Conservation (phyloP, 1,284 basidiomycete genomes). For the Pisolithus thermaeus region DNA sequence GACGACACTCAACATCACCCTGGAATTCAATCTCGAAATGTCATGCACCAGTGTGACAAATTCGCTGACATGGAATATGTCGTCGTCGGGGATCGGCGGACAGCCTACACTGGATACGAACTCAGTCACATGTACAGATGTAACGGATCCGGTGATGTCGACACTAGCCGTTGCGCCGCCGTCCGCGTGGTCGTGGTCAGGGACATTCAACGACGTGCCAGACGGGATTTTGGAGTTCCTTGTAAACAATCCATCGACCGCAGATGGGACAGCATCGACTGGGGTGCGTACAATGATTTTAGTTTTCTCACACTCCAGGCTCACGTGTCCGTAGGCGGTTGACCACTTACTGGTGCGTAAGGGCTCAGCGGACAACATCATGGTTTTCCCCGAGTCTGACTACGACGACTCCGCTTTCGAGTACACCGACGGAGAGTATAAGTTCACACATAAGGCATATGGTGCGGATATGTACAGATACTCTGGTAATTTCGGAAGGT, state of each 20-base stretch:
- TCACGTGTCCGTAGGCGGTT: slow-evolving; percentile 36
- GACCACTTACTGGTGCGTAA: slow-evolving; percentile 81
- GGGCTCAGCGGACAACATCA: slow-evolving; percentile 65
- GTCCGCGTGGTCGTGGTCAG: slow-evolving; percentile 69
- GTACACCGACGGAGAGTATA: slow-evolving; percentile 56
- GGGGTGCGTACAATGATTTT: slow-evolving; percentile 37
- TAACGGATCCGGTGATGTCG: slow-evolving; percentile 42
- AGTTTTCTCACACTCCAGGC: slow-evolving; percentile 8
- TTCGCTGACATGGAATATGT: slow-evolving; percentile 60
- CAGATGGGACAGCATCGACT: slow-evolving; percentile 42
- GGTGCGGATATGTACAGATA: slow-evolving; percentile 88
- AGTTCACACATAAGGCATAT: slow-evolving; percentile 72
- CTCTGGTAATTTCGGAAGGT: slow-evolving; percentile 80
- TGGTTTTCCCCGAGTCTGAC: slow-evolving; percentile 78
- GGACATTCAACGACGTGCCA: slow-evolving; percentile 63
- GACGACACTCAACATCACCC: slow-evolving; percentile 57
- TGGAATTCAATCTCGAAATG: slow-evolving; percentile 80
- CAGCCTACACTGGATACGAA: slow-evolving; percentile 43
- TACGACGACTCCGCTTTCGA: slow-evolving; percentile 66
- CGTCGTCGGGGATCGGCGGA: slow-evolving; percentile 60
- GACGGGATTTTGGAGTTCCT: slow-evolving; percentile 78
- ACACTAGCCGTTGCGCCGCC: slow-evolving; percentile 47
- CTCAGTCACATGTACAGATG: slow-evolving; percentile 42
- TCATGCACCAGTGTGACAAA: slow-evolving; percentile 60
- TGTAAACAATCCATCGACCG: slow-evolving; percentile 50